Evolutionary conservation across 208 protist species (phyloP).

Genomic region (Trypanosoma lewisi): DNA sequence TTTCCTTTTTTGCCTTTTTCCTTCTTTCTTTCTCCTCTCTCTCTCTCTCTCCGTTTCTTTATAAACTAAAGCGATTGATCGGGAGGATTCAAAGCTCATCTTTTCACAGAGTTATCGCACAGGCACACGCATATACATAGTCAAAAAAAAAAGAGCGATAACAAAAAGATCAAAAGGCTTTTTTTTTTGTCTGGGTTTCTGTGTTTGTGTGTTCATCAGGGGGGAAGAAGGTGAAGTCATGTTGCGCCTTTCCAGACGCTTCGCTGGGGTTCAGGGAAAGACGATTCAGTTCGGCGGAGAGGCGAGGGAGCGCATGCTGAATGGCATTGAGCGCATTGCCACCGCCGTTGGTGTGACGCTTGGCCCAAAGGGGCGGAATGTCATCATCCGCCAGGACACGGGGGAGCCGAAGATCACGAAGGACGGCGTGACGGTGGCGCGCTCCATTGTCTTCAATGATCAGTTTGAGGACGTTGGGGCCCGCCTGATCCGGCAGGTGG

Average conservation of each 20-base stretch:
- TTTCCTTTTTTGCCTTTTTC: not conserved
- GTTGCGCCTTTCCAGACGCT: slow-evolving; percentile 13
- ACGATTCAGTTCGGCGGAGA: slow-evolving; percentile 96
- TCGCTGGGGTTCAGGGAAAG: slow-evolving; percentile 70
- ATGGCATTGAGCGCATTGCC: slow-evolving; percentile 96
- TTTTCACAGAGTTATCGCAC: not conserved
- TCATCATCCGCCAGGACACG: slow-evolving; percentile 97
- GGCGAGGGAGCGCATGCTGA: slow-evolving; percentile 92
- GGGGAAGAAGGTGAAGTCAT: slow-evolving; percentile 10
- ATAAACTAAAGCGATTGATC: not conserved
- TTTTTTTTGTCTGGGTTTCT: not conserved
- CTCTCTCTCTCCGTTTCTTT: not conserved
- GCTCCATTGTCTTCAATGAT: slow-evolving; percentile 98
- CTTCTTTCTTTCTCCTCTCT: not conserved
- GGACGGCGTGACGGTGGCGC: slow-evolving; percentile 99
- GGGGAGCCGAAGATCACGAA: slow-evolving; percentile 99
- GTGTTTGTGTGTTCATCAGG: not conserved
- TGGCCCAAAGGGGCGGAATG: slow-evolving; percentile 98
- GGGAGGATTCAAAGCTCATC: not conserved
- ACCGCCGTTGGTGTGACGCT: slow-evolving; percentile 97
- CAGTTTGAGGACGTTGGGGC: slow-evolving; percentile 98
- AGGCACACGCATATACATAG: not conserved
- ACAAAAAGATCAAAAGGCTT: slow-evolving; percentile 27
- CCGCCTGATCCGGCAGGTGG: slow-evolving; percentile 94
- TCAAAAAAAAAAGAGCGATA: not conserved